Base-by-base conservation (phyloP, 805 yeast genomes). In the Spathaspora boniae region DNA sequence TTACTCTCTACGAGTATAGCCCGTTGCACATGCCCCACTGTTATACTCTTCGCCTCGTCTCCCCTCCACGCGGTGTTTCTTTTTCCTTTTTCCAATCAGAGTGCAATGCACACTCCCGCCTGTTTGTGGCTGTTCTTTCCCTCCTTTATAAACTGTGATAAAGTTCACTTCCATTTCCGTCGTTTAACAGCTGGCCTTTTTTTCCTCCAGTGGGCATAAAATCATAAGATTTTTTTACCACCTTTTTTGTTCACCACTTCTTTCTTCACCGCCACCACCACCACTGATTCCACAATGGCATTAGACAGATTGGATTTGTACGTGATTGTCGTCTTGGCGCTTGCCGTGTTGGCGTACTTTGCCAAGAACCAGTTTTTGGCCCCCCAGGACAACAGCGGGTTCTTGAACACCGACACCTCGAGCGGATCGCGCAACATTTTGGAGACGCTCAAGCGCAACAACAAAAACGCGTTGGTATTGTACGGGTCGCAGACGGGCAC, bases 401-500 rank as follows among this genome's bases (percentile, higher is more conserved):
- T 40, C 24, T 16, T 39, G 4, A 16, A 38, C 14, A 29, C 25
- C 23, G 33, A 31, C 18, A 6, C 16, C 8, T 16, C 30, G 5
- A 30, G 33, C 9, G 24, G 16, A 23, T 30, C 34, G n/a, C 25
- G 46, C 26, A 30, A 42, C 12, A 37, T 84, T 29, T 66, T 73
- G 7, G 76, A 75, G 38, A 76, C 74, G 3, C 57, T 91, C 47
- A 65, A 66, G 33, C 65, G 66, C 25, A 79, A 80, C 50, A 72
- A 75, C 42, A 89, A 91, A 62, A 82, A 83, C 45, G 82, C 85
- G 24, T 66, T 88, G 29, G 82, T 93, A 3, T 74, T 93, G 42
- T 93, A 74, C 56, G 98, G 96, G 12, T 89, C 98, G 9, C 99
- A 93, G 64, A 93, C 98, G 4, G 98, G 98, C 45, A 93, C 98